Evolutionary conservation across 2,329 filamentous ascomycete genomes (phyloP), one percentile per base, ranked within the genome.

Genomic region (Aspergillus sp.): DNA sequence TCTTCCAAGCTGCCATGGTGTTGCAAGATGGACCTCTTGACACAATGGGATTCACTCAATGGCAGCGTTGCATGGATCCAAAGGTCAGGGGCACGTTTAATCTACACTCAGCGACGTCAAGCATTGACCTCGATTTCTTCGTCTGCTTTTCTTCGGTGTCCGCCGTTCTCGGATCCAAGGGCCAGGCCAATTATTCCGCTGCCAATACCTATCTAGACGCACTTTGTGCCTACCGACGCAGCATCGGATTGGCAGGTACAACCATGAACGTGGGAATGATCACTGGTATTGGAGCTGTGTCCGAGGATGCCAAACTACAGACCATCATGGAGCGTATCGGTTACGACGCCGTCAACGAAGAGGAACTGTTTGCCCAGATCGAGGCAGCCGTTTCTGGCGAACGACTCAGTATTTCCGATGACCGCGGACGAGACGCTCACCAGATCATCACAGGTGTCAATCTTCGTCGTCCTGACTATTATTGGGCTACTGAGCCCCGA

Each of bases 1-100:
- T 58, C 45, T 49, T 58, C 29, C 56, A 58, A 20, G 56, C 51
- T 2, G 56, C 56, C n/a, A 54, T 54, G 51, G 51, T 54, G 12
- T 29, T 54, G 10, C 49, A 59, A 24, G 54, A 52, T 22, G 14
- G n/a, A 9, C 46, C 46, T 9, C 39, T 55, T 1, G 20, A 42
- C 4, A 29, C 52, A 6, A 61, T 61, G 58, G 36, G 24, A 32
- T 12, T 29, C 14, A 18, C 45, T 12, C 32, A 57, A n/a, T 59
- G 55, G 55, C 36, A 26, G 20, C 9, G 7, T 0, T 22, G 24
- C 14, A 26, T 52, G 2, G n/a, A n/a, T 2, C 47, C 54, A n/a
- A 59, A 59, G 22, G 57, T 56, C 10, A 3, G 24, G 5, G 55
- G 52, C 5, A 52, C 52, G 4, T 42, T 26, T 47, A 61, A 58